Evolutionary conservation across 1,284 basidiomycete species (phyloP).

Genomic region (Fomitiporia mediterranea): DNA sequence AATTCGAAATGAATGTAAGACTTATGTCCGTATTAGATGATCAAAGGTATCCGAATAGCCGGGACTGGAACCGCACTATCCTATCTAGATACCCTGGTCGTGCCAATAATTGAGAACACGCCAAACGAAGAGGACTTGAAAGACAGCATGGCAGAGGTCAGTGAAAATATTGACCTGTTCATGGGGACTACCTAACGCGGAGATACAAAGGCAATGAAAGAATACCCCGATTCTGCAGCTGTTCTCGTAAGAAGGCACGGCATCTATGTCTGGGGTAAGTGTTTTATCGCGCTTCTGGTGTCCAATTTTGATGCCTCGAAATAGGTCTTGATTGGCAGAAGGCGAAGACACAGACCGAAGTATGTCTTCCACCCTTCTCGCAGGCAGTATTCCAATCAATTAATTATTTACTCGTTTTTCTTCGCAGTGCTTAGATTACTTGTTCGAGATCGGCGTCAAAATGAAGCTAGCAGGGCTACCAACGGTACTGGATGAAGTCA

Average conservation of each 20-base stretch:
- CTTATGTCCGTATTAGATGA: constrained; percentile 54
- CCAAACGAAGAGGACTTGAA: constrained; percentile 83
- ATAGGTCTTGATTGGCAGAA: constrained; percentile 75
- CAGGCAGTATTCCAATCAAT: constrained; percentile 8
- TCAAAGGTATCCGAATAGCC: constrained; percentile 78
- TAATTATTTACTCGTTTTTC: constrained; percentile 6
- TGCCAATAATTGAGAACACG: constrained; percentile 87
- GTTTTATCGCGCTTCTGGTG: too few species aligned
- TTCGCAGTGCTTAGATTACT: constrained; percentile 73
- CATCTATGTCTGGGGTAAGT: constrained; percentile 78
- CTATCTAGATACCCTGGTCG: constrained; percentile 79
- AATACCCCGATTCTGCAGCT: constrained; percentile 73
- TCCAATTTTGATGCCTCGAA: too few species aligned
- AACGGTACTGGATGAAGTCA: constrained; percentile 29
- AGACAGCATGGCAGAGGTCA: constrained; percentile 70
- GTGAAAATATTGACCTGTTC: constrained; percentile 15
- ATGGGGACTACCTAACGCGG: background rate
- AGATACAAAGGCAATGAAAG: constrained; percentile 55
- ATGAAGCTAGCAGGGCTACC: constrained; percentile 61
- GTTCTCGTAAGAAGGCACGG: constrained; percentile 81
- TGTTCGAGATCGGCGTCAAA: constrained; percentile 81
- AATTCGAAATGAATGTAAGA: background rate
- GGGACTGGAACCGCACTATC: constrained; percentile 69
- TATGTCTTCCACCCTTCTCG: constrained; percentile 22
- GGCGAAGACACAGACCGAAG: constrained; percentile 85